Percentiles rank a stretch among this genome's conserved stretches.
Conservation (phyloP, 139 green algal genomes). For the Edaphochlamys debaryana region DNA sequence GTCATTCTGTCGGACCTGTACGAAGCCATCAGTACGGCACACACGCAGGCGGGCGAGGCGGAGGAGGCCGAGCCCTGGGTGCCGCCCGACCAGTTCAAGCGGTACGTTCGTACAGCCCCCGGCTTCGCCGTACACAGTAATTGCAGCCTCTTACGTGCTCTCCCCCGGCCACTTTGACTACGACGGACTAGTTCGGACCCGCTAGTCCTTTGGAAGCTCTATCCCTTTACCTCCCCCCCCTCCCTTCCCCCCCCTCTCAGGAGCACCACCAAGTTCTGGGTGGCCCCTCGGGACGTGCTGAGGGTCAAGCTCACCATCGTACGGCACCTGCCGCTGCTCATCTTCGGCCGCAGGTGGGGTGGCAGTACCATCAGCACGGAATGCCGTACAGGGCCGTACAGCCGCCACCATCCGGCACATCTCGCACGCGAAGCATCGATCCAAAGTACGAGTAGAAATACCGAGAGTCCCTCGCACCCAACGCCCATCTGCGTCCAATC, state of each 20-base stretch:
- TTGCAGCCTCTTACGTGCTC: background rate
- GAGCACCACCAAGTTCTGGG: slow-evolving; percentile 87
- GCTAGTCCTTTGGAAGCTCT: no score
- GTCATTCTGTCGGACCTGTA: slow-evolving; percentile 42
- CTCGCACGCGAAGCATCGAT: background rate
- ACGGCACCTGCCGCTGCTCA: slow-evolving; percentile 83
- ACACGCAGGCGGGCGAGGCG: background rate
- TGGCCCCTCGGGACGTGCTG: slow-evolving; percentile 70
- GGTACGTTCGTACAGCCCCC: background rate
- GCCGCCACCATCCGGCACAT: background rate
- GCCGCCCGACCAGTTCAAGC: slow-evolving; percentile 44
- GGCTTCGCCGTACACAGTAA: no score
- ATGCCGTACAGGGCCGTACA: background rate
- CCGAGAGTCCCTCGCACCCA: no score
- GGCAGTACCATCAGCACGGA: no score
- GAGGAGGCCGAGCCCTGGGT: background rate
- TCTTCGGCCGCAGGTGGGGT: slow-evolving; percentile 72
- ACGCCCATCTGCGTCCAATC: no score
- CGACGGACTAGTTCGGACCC: no score
- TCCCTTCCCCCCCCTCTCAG: slow-evolving; percentile 5
- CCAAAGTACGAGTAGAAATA: no score
- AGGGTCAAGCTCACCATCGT: slow-evolving; percentile 72
- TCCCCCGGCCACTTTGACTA: background rate
- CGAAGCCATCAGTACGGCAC: slow-evolving; percentile 21
- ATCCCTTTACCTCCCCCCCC: background rate